These are phyloP conservation scores for Talaromyces amestolkiae DNA, from an alignment of 2,329 filamentous ascomycete species.

Conservation along the genomic window DNA sequence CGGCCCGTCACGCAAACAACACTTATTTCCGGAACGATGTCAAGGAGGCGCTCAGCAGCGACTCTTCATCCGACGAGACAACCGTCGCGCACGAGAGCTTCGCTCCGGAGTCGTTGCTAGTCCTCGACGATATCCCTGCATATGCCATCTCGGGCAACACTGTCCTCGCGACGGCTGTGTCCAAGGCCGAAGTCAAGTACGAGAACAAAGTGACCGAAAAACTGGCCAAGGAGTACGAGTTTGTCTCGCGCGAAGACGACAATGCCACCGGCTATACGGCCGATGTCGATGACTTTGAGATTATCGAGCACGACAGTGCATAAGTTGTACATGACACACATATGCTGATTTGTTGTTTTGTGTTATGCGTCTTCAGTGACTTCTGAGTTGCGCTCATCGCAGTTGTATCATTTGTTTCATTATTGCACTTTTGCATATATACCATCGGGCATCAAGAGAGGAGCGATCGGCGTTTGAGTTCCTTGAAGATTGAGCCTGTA, in stretches of 20 bases:
- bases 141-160: constrained; percentile 57
- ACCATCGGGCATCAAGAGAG: constrained; percentile 27
- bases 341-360: not conserved
- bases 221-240: constrained; percentile 61
- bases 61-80: constrained; percentile 36
- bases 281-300: constrained; percentile 43
- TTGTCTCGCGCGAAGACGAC: constrained; percentile 44
- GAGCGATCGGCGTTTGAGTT: constrained; percentile 25
- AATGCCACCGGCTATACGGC: constrained; percentile 28
- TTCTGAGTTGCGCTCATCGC: constrained; percentile 1
- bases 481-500: constrained; percentile 31
- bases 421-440: constrained; percentile 13
- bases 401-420: constrained; percentile 11
- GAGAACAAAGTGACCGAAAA: constrained; percentile 61
- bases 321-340: constrained; percentile 17
- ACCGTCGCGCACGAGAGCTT: constrained; percentile 41
- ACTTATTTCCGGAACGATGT: constrained; percentile 33
- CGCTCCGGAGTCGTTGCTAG: constrained; percentile 46
- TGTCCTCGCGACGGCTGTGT: constrained; percentile 56
- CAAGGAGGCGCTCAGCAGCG: constrained; percentile 33
- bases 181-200: constrained; percentile 58
- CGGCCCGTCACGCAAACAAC: constrained; percentile 23
- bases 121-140: constrained; percentile 51
- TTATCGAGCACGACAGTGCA: constrained; percentile 37
- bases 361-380: not conserved